These are phyloP conservation scores for Plasmodium billcollinsi DNA, from an alignment of 169 alveolate species.

Conservation along the genomic window DNA sequence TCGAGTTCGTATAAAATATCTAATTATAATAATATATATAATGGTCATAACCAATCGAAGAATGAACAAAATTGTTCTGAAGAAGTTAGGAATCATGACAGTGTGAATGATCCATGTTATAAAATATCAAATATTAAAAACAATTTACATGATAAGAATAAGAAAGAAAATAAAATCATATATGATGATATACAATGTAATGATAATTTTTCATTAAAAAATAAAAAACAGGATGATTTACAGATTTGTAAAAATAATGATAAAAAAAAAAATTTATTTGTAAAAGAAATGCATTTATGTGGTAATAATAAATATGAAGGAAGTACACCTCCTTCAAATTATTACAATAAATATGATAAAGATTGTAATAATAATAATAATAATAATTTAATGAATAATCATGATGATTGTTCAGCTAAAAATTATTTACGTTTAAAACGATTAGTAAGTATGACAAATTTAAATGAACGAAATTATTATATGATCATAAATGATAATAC, in stretches of 20 bases:
- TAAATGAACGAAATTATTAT: not conserved
- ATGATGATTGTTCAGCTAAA: too few relatives aligned
- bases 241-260: too few relatives aligned
- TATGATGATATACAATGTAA: too few relatives aligned
- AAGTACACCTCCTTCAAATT: not conserved
- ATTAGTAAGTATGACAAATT: conserved; percentile 20
- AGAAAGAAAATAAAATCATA: not conserved
- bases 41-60: not conserved
- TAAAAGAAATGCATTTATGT: too few relatives aligned
- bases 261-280: too few relatives aligned
- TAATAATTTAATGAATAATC: not conserved
- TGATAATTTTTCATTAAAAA: not conserved
- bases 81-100: not conserved
- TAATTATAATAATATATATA: not conserved
- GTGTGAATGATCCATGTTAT: not conserved
- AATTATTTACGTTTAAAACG: not conserved
- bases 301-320: not conserved
- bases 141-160: not conserved
- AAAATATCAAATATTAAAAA: not conserved
- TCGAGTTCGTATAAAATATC: too few relatives aligned
- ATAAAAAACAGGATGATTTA: not conserved
- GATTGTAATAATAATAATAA: not conserved
- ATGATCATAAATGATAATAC: not conserved
- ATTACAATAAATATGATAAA: not conserved
- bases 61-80: not conserved